phyloP scores from a whole-genome alignment of 2,329 filamentous ascomycete species.

The Metarhizium rileyi region DNA sequence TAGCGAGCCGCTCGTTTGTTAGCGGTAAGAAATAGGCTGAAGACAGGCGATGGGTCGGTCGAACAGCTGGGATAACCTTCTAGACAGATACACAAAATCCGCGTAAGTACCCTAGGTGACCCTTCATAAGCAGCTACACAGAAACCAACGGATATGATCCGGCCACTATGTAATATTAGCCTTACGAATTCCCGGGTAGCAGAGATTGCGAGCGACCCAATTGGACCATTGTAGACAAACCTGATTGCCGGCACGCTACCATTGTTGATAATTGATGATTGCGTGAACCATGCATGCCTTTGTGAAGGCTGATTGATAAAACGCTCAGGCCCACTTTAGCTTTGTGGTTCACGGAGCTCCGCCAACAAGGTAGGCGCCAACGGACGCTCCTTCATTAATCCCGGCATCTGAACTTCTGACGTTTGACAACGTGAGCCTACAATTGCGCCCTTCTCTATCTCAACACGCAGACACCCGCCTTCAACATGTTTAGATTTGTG shows the following conservation, averaged over 20 bases:
- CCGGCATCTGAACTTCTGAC: not conserved
- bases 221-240: too few species aligned
- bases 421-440: not conserved
- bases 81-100: not conserved
- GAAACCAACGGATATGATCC: not conserved
- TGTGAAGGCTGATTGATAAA: too few species aligned
- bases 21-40: not conserved
- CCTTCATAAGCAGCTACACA: too few species aligned
- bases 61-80: not conserved
- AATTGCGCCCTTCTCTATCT: constrained; percentile 1
- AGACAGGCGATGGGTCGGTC: not conserved
- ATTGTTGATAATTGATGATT: too few species aligned
- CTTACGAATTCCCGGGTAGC: not conserved
- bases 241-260: too few species aligned
- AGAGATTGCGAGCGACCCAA: too few species aligned
- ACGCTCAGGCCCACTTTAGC: too few species aligned
- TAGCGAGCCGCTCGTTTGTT: not conserved
- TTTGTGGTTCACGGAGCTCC: too few species aligned
- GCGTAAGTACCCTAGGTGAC: too few species aligned
- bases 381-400: not conserved
- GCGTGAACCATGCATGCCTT: too few species aligned
- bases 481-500: constrained; percentile 16
- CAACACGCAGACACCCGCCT: not conserved
- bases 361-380: not conserved
- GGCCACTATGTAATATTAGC: not conserved